Conservation (phyloP, 2,329 filamentous ascomycete genomes). For the Pochonia chlamydosporia region DNA sequence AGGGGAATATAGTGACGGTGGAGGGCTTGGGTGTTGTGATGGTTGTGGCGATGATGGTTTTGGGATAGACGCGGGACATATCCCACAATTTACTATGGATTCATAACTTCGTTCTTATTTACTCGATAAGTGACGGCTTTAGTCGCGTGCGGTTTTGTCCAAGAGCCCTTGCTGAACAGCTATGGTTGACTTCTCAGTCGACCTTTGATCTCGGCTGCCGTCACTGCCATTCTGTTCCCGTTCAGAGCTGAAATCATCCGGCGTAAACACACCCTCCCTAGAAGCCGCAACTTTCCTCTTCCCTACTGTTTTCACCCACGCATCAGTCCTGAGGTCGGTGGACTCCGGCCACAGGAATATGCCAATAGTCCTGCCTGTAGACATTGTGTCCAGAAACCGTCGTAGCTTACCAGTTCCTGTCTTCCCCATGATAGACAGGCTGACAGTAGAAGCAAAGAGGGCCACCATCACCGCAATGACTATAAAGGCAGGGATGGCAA, state of each 20-base stretch:
- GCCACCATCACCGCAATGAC: conserved; percentile 1
- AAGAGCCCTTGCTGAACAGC: no score
- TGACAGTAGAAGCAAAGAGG: not conserved
- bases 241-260: not conserved
- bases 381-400: not conserved
- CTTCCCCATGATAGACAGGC: not conserved
- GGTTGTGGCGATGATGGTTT: no score
- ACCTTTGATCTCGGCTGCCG: no score
- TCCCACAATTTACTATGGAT: no score
- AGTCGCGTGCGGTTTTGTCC: no score
- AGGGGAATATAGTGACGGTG: no score
- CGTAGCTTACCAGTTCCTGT: not conserved
- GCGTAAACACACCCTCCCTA: not conserved
- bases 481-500: conserved; percentile 26
- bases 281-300: not conserved
- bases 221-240: no score
- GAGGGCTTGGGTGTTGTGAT: no score
- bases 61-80: no score
- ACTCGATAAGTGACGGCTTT: no score
- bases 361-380: not conserved
- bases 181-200: no score
- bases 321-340: not conserved
- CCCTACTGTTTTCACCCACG: not conserved
- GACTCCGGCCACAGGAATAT: not conserved
- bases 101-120: no score